Conservation (phyloP, 345 rosid species). For the Corchorus olitorius region DNA sequence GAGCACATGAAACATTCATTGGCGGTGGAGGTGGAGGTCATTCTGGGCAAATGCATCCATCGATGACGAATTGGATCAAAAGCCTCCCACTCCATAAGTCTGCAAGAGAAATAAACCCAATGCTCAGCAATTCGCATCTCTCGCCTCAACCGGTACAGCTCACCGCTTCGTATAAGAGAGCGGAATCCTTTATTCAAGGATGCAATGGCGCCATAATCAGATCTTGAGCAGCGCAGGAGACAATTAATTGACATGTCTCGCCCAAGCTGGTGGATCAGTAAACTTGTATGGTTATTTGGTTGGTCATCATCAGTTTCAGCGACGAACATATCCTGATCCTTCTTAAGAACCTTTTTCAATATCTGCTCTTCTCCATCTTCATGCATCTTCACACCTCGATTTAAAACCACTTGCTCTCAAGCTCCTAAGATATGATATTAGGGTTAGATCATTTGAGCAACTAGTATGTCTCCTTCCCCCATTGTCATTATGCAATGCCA, state of each 20-base stretch:
- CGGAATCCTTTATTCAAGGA: slow-evolving; percentile 43
- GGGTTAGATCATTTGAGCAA: slow-evolving; percentile 6
- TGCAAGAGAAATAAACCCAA: slow-evolving; percentile 85
- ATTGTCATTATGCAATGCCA: slow-evolving; percentile 8
- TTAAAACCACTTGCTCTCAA: too few relatives aligned
- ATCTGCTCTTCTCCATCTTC: slow-evolving; percentile 29
- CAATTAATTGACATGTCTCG: slow-evolving; percentile 65
- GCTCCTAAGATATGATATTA: slow-evolving; percentile 39
- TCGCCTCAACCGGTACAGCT: slow-evolving; percentile 54
- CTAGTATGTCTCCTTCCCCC: slow-evolving; percentile 12
- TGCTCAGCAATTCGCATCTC: slow-evolving; percentile 53
- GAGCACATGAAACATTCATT: slow-evolving; percentile 53
- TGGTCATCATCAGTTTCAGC: slow-evolving; percentile 8
- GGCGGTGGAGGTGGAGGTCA: slow-evolving; percentile 29
- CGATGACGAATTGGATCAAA: slow-evolving; percentile 60
- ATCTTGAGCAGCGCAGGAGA: slow-evolving; percentile 64
- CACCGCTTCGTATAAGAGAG: slow-evolving; percentile 46
- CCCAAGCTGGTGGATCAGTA: slow-evolving; percentile 60
- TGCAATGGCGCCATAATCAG: slow-evolving; percentile 53
- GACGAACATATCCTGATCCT: slow-evolving; percentile 16
- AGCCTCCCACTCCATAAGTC: slow-evolving; percentile 73
- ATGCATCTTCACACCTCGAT: too few relatives aligned
- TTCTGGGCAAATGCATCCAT: slow-evolving; percentile 73
- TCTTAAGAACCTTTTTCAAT: slow-evolving; percentile 35
- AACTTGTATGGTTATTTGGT: slow-evolving; percentile 30